Evolutionary conservation across 2,329 filamentous ascomycete genomes (phyloP), one percentile per base, ranked within the genome.

Genomic region (Meredithiella fracta): DNA sequence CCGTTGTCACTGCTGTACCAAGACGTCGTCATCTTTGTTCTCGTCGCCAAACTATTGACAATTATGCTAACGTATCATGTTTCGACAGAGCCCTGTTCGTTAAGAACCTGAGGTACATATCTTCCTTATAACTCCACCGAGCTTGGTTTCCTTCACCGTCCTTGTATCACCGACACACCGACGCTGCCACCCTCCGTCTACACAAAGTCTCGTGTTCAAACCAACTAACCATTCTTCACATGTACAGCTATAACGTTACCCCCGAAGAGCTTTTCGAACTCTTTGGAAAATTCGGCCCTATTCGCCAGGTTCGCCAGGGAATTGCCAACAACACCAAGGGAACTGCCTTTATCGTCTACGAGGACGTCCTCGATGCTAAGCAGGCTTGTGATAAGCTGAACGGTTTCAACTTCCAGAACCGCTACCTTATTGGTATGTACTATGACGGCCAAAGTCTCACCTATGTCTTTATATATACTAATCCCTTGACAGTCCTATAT

Each of bases 391-490:
- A 98, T 77, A 96, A 97, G 76, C 78, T 98, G 70, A 98, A 98
- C 77, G 92, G 92, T 69, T 98, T 94, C 82, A 98, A 98, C 76
- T 98, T 98, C 72, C 92, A 98, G 76, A 95, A 91, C 74, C 86
- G 92, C 69, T 98, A 98, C 73, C 86, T 98, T 65, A 92, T 98
- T 67, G 89, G 88, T 94, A 80, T 60, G 87, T 81, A 49, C 11
- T 20, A 44, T n/a, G n/a, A 15, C 11, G 6, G 9, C 6, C 49
- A 34, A 34, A 8, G 2, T 31, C 26, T 11, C 15, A 7, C 14
- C 26, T 34, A 34, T 34, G 29, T 15, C 17, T 50, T 7, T 3
- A 15, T 15, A 22, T 34, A 26, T 50, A 26, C 34, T 49, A 51
- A 55, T 22, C 15, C 14, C 11, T 51, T 15, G 23, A 7, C 60